Percentiles rank a stretch among this genome's conserved stretches.
Conservation (phyloP, 2,329 filamentous ascomycete species). For the Monosporascus sp. region DNA sequence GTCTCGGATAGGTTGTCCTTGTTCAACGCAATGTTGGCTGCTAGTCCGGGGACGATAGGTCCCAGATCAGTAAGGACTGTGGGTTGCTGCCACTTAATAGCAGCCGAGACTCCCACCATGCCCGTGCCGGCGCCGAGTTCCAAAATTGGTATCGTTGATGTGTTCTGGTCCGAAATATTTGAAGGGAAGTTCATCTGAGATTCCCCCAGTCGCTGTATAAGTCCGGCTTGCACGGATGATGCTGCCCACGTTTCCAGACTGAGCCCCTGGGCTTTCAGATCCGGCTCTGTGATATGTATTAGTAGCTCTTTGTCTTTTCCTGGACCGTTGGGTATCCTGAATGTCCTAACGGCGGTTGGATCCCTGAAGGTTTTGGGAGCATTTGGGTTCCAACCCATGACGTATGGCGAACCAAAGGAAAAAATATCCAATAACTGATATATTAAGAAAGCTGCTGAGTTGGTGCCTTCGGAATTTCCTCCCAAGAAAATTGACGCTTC, state of each 20-base stretch:
- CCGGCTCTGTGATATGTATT: conserved; percentile 7
- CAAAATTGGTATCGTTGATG: conserved; percentile 18
- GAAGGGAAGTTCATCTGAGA: conserved; percentile 6
- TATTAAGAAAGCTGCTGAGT: neutral
- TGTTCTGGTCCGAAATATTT: conserved; percentile 2
- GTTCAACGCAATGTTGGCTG: conserved; percentile 28
- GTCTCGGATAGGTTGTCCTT: conserved; percentile 5
- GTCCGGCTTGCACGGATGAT: conserved; percentile 28
- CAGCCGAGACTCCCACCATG: conserved; percentile 29
- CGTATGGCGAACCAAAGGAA: neutral
- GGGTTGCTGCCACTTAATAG: conserved; percentile 22
- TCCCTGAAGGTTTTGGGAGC: neutral
- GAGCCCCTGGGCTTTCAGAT: conserved; percentile 26
- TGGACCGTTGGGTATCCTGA: neutral
- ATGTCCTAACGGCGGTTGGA: neutral
- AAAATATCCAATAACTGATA: neutral
- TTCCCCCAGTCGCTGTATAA: conserved; percentile 24
- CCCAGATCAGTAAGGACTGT: conserved; percentile 29
- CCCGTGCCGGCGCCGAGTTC: conserved; percentile 33
- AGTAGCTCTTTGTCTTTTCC: neutral
- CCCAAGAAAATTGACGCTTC: too few relatives aligned
- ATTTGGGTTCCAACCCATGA: neutral
- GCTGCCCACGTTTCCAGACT: conserved; percentile 32
- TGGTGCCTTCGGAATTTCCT: neutral
- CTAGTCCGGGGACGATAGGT: conserved; percentile 25